A percentile compares a stretch with the other conserved stretches of the same genome.
These are phyloP conservation scores for Tinospora cordifolia DNA, from an alignment of 164 flowering plant genomes.

Conservation along the genomic window DNA sequence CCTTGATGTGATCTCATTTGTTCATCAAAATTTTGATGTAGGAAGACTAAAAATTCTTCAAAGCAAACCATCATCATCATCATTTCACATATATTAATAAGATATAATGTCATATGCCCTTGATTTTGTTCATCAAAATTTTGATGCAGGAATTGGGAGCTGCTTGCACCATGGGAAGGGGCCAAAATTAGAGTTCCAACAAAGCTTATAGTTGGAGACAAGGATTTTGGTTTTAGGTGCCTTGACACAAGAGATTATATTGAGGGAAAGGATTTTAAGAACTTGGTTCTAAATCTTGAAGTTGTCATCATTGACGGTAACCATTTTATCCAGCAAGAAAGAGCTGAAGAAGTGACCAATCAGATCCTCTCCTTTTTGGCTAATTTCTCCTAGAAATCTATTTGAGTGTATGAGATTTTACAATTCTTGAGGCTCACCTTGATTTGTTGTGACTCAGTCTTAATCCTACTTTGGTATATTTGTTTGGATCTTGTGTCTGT, in stretches of 20 bases:
- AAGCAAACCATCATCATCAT: too few relatives aligned
- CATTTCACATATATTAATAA: background rate
- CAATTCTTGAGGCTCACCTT: too few relatives aligned
- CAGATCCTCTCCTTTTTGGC: slow-evolving; percentile 22
- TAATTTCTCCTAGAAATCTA: background rate
- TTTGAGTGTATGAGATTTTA: background rate
- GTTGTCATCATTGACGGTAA: slow-evolving; percentile 22
- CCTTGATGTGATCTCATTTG: background rate
- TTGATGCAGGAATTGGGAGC: slow-evolving; percentile 26
- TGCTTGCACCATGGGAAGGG: slow-evolving; percentile 28
- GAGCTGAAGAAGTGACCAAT: slow-evolving; percentile 20
- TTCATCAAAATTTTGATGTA: background rate
- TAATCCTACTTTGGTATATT: too few relatives aligned
- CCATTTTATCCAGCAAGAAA: slow-evolving; percentile 22
- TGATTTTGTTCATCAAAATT: background rate
- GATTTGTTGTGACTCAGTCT: too few relatives aligned
- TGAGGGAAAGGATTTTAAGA: slow-evolving; percentile 15
- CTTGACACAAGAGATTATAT: slow-evolving; percentile 20
- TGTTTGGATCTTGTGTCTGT: too few relatives aligned
- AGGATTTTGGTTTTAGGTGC: slow-evolving; percentile 20
- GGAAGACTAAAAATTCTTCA: too few relatives aligned
- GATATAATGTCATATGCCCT: background rate
- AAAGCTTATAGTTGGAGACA: slow-evolving; percentile 25
- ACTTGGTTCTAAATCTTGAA: slow-evolving; percentile 20
- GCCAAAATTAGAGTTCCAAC: slow-evolving; percentile 22